A percentile compares a stretch with the other conserved stretches of the same genome.
Evolutionary conservation across 352 stramenopile species (phyloP).

Genomic region (Phytophthora hybrid): DNA sequence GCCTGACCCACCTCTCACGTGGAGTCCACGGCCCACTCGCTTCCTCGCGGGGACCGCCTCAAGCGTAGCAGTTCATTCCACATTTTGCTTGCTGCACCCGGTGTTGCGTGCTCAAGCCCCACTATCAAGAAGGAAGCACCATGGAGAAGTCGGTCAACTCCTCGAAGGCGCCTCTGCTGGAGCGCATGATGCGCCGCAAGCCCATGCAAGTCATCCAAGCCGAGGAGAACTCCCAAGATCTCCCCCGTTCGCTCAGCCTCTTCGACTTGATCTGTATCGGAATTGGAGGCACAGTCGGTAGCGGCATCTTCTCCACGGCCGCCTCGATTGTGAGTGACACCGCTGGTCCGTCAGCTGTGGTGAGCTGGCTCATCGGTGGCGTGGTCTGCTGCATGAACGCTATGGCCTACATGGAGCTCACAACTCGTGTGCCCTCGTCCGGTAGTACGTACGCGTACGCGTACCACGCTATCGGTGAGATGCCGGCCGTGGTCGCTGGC

Average conservation of each 20-base stretch:
- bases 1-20: constrained; percentile 14
- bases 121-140: constrained; percentile 9
- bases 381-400: constrained; percentile 76
- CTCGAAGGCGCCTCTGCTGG: constrained; percentile 28
- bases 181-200: constrained; percentile 54
- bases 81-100: constrained; percentile 29
- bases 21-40: constrained; percentile 11
- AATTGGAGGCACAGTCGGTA: constrained; percentile 79
- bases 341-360: constrained; percentile 74
- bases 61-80: constrained; percentile 24
- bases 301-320: constrained; percentile 55
- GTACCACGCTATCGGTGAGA: constrained; percentile 89
- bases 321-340: constrained; percentile 72
- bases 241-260: constrained; percentile 58
- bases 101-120: constrained; percentile 14
- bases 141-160: constrained; percentile 31
- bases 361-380: constrained; percentile 81
- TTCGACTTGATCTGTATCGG: constrained; percentile 87
- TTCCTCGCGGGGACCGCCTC: not conserved
- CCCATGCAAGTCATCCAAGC: constrained; percentile 58
- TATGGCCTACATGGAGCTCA: constrained; percentile 87
- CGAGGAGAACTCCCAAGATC: constrained; percentile 55
- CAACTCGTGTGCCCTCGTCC: constrained; percentile 76
- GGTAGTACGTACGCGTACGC: constrained; percentile 91
- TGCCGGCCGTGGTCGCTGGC: constrained; percentile 84